phyloP scores from a whole-genome alignment of 2,329 filamentous ascomycete genomes.

The Emergomyces africanus region DNA sequence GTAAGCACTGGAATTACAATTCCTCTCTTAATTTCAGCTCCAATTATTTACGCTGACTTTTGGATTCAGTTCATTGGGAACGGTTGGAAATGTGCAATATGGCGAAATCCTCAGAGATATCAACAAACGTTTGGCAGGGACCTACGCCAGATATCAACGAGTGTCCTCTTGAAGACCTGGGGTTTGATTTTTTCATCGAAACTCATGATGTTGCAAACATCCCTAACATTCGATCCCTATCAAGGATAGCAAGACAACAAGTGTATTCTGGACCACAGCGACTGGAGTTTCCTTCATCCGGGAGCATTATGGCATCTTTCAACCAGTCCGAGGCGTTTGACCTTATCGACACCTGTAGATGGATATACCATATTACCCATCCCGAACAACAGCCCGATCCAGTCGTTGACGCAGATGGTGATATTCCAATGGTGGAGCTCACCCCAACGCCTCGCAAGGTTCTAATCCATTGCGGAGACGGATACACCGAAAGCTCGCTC shows the following conservation, averaged over 20 bases:
- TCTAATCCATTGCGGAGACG: slow-evolving; percentile 86
- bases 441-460: slow-evolving; percentile 49
- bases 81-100: slow-evolving; percentile 85
- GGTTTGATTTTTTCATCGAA: slow-evolving; percentile 75
- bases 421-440: slow-evolving; percentile 39
- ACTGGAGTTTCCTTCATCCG: slow-evolving; percentile 83
- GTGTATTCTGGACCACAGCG: slow-evolving; percentile 40
- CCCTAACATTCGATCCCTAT: slow-evolving; percentile 54
- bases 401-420: slow-evolving; percentile 39
- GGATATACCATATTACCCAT: slow-evolving; percentile 76
- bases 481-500: slow-evolving; percentile 89
- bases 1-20: slow-evolving; percentile 25
- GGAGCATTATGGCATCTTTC: slow-evolving; percentile 79
- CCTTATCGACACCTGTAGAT: slow-evolving; percentile 74
- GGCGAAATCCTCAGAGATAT: slow-evolving; percentile 80
- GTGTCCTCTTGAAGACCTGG: slow-evolving; percentile 39
- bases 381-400: slow-evolving; percentile 32
- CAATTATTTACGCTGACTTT: background rate
- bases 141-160: slow-evolving; percentile 51
- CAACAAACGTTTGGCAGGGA: slow-evolving; percentile 79
- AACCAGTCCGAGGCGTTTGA: slow-evolving; percentile 72
- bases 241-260: slow-evolving; percentile 47
- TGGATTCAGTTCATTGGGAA: slow-evolving; percentile 56
- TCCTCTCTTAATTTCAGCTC: background rate
- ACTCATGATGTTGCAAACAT: slow-evolving; percentile 74